Evolutionary conservation across 257 asterid species (phyloP).

Genomic region (Nicotiana noctiflora): DNA sequence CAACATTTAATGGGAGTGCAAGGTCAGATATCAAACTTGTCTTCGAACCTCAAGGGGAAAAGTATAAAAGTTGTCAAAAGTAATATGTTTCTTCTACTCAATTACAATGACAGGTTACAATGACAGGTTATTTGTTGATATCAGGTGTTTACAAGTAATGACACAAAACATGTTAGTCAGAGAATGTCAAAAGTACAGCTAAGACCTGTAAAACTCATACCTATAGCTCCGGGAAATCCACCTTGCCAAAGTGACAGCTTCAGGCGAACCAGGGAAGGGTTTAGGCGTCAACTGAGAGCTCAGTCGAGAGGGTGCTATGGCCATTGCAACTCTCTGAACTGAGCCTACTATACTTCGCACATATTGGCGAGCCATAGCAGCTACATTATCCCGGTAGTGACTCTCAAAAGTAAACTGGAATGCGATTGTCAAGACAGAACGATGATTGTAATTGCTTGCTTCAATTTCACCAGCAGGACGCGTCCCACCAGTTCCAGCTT

Average conservation of each 20-base stretch:
- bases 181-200: neutral
- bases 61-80: neutral
- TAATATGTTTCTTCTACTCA: neutral
- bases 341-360: constrained; percentile 75
- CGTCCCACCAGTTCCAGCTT: constrained; percentile 57
- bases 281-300: constrained; percentile 53
- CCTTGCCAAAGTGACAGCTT: constrained; percentile 63
- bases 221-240: constrained; percentile 85
- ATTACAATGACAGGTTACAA: neutral
- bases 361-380: constrained; percentile 93
- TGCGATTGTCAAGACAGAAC: constrained; percentile 87
- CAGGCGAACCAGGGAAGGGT: constrained; percentile 66
- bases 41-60: neutral
- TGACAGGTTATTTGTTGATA: neutral
- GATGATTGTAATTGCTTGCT: constrained; percentile 37
- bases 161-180: neutral
- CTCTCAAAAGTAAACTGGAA: constrained; percentile 89
- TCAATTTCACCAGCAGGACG: constrained; percentile 51
- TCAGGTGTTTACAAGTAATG: neutral
- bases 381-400: constrained; percentile 77
- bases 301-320: constrained; percentile 69
- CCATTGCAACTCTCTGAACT: constrained; percentile 87
- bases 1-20: neutral
- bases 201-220: constrained; percentile 21
- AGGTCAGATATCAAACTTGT: neutral